Evolutionary conservation across 345 rosid species (phyloP).

Genomic region (Rhizophora mangle): DNA sequence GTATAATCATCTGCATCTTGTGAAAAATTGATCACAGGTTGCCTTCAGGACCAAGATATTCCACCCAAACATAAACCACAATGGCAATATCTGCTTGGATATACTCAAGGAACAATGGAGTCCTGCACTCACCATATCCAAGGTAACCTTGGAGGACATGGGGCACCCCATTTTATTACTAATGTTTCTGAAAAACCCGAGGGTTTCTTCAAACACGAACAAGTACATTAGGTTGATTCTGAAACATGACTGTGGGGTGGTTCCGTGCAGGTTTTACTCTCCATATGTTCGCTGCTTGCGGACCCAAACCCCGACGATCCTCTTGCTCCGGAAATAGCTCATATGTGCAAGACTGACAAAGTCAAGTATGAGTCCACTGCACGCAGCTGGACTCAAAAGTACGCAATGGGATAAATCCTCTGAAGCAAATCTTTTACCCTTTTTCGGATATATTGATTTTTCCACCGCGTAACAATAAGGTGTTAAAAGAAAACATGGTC

Average conservation of each 20-base stretch:
- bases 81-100: conserved; percentile 62
- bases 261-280: conserved; percentile 44
- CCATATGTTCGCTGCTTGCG: conserved; percentile 60
- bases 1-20: not conserved
- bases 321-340: conserved; percentile 55
- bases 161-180: too few relatives aligned
- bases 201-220: too few relatives aligned
- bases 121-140: conserved; percentile 68
- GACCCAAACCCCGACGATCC: conserved; percentile 64
- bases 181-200: too few relatives aligned
- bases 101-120: conserved; percentile 73
- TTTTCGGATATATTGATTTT: not conserved
- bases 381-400: conserved; percentile 60
- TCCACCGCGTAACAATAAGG: not conserved
- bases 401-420: conserved; percentile 48
- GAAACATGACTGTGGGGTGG: not conserved
- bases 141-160: conserved; percentile 30
- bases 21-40: conserved; percentile 34
- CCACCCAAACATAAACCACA: conserved; percentile 61
- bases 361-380: conserved; percentile 57
- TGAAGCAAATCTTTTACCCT: not conserved
- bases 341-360: conserved; percentile 46
- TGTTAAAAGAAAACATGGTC: not conserved
- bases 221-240: not conserved
- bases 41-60: conserved; percentile 59